phyloP scores from a whole-genome alignment of 805 yeast species.

The Clavispora carvajalis region DNA sequence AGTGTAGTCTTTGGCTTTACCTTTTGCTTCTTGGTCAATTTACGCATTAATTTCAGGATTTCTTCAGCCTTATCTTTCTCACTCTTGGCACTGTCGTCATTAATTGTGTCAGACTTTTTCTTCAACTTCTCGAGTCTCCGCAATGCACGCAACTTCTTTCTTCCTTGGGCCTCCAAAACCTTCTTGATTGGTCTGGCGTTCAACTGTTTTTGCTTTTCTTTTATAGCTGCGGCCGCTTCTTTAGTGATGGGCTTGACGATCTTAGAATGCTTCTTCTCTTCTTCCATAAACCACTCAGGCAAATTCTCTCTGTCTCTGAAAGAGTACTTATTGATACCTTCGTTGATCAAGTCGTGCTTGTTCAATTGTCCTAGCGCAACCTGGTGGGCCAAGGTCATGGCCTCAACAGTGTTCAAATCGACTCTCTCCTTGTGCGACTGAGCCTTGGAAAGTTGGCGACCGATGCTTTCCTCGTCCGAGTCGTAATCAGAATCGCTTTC shows the following conservation, averaged over 20 bases:
- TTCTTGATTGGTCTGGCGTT: constrained; percentile 98
- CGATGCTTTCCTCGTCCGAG: constrained; percentile 45
- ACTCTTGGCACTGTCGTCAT: constrained; percentile 79
- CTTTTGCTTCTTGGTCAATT: constrained; percentile 67
- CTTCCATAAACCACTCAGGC: constrained; percentile 97
- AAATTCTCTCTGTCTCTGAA: constrained; percentile 87
- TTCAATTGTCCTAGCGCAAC: constrained; percentile 84
- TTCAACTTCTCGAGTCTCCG: constrained; percentile 80
- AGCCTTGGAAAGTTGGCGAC: constrained; percentile 32
- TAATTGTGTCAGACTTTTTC: constrained; percentile 88
- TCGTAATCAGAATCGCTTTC: constrained; percentile 42
- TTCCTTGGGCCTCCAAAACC: constrained; percentile 95
- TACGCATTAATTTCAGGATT: constrained; percentile 79
- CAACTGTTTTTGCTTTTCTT: constrained; percentile 47
- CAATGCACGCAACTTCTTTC: constrained; percentile 91
- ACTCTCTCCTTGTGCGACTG: constrained; percentile 56
- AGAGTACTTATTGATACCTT: constrained; percentile 87
- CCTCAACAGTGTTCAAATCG: constrained; percentile 87
- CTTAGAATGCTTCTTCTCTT: constrained; percentile 82
- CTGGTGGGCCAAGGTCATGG: constrained; percentile 97
- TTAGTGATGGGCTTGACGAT: constrained; percentile 89
- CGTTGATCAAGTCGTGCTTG: constrained; percentile 82
- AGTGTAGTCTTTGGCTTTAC: constrained; percentile 77
- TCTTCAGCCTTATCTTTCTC: constrained; percentile 95
- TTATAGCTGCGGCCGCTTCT: constrained; percentile 52